Evolutionary conservation across 805 yeast genomes (phyloP).

Genomic region (Teunomyces cretensis): DNA sequence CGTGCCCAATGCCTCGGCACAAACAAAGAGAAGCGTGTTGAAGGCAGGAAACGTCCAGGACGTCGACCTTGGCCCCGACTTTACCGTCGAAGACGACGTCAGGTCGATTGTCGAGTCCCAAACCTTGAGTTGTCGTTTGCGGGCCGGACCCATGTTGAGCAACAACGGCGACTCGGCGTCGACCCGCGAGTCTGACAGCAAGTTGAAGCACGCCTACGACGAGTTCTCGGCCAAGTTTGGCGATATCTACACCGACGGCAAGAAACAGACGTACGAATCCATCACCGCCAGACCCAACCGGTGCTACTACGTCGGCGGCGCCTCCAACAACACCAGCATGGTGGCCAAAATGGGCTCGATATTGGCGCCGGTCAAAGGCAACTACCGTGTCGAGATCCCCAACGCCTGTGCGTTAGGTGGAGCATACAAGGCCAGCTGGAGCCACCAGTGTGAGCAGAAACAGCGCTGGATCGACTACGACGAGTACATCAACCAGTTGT

Average conservation of each 20-base stretch:
- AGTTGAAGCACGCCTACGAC: slow-evolving; percentile 20
- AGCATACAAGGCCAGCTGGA: slow-evolving; percentile 83
- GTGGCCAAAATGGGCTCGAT: slow-evolving; percentile 68
- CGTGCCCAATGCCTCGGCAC: slow-evolving; percentile 76
- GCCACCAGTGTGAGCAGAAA: slow-evolving; percentile 36
- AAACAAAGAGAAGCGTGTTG: slow-evolving; percentile 53
- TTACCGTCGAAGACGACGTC: slow-evolving; percentile 64
- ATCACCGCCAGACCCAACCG: slow-evolving; percentile 60
- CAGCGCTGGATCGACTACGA: slow-evolving; percentile 43
- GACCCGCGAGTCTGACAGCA: neutral
- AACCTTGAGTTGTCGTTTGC: slow-evolving; percentile 76
- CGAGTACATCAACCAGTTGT: slow-evolving; percentile 35
- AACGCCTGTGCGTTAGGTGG: slow-evolving; percentile 95
- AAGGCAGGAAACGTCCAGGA: slow-evolving; percentile 25
- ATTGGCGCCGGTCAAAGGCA: slow-evolving; percentile 64
- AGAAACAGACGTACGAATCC: slow-evolving; percentile 42
- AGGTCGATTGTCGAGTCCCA: slow-evolving; percentile 81
- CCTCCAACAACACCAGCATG: slow-evolving; percentile 69
- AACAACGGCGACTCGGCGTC: slow-evolving; percentile 6
- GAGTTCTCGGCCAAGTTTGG: slow-evolving; percentile 36
- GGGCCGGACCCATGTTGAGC: slow-evolving; percentile 76
- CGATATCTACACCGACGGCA: slow-evolving; percentile 49
- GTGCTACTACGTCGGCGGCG: slow-evolving; percentile 86
- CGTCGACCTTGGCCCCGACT: slow-evolving; percentile 17
- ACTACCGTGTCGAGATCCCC: slow-evolving; percentile 70